These are phyloP conservation scores for Pseudogymnoascus sp. DNA, from an alignment of 2,329 filamentous ascomycete genomes.

Conservation along the genomic window DNA sequence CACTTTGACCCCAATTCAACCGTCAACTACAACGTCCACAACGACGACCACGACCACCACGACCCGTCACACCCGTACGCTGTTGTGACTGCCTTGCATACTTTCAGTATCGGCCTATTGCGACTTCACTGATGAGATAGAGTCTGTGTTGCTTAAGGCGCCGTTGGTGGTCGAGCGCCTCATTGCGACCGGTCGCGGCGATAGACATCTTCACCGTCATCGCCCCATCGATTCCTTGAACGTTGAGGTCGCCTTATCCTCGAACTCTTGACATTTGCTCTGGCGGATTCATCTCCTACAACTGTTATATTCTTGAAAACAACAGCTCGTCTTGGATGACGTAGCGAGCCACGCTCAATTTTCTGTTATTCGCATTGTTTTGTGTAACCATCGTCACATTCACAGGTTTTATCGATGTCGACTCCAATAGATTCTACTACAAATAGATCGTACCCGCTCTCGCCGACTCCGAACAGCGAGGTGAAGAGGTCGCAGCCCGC, in stretches of 20 bases:
- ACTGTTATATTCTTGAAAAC: background rate
- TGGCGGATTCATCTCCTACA: background rate
- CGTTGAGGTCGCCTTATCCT: background rate
- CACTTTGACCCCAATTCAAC: constrained; percentile 5
- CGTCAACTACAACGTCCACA: background rate
- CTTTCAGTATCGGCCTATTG: background rate
- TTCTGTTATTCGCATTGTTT: constrained; percentile 1
- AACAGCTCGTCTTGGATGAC: background rate
- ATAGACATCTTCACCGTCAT: constrained; percentile 1
- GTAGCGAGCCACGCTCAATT: constrained; percentile 1
- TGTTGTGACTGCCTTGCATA: background rate
- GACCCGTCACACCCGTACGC: background rate
- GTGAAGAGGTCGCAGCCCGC: constrained; percentile 30
- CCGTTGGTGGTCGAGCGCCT: constrained; percentile 8
- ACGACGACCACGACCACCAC: background rate
- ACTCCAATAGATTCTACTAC: background rate
- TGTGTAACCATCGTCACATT: constrained; percentile 7
- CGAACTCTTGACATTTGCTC: background rate
- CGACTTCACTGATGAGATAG: constrained; percentile 9
- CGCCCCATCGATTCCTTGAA: constrained; percentile 1
- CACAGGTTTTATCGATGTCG: constrained; percentile 9
- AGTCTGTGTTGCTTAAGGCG: background rate
- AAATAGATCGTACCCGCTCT: constrained; percentile 8
- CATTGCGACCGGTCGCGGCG: constrained; percentile 7
- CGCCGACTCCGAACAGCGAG: constrained; percentile 8